These are phyloP conservation scores for Bisporella sp. DNA, from an alignment of 2,329 filamentous ascomycete genomes.

Conservation along the genomic window DNA sequence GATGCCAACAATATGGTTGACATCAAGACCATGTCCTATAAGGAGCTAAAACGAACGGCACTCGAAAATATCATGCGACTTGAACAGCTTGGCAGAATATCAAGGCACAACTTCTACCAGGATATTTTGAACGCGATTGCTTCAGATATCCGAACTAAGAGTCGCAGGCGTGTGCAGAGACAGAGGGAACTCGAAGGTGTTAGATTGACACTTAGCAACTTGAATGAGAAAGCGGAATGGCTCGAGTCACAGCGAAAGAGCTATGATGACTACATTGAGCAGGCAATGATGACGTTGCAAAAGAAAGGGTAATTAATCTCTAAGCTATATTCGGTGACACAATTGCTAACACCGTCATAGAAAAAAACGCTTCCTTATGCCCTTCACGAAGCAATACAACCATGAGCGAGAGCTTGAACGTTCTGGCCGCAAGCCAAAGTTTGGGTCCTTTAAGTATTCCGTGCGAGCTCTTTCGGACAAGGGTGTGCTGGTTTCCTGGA, in stretches of 20 bases:
- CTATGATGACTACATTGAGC: slow-evolving; percentile 99
- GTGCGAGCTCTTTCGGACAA: slow-evolving; percentile 84
- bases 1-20: slow-evolving; percentile 78
- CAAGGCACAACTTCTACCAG: slow-evolving; percentile 84
- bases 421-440: slow-evolving; percentile 89
- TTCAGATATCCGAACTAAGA: slow-evolving; percentile 94
- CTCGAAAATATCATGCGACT: slow-evolving; percentile 90
- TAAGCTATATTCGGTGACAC: background rate
- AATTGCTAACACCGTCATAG: slow-evolving; percentile 31
- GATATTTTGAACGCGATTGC: slow-evolving; percentile 97
- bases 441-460: slow-evolving; percentile 96
- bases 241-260: slow-evolving; percentile 93
- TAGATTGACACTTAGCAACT: slow-evolving; percentile 63
- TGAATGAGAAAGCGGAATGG: slow-evolving; percentile 83
- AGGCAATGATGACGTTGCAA: slow-evolving; percentile 93
- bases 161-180: slow-evolving; percentile 82
- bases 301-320: slow-evolving; percentile 68
- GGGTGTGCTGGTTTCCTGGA: slow-evolving; percentile 89
- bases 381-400: slow-evolving; percentile 98
- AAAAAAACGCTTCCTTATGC: slow-evolving; percentile 88
- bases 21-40: slow-evolving; percentile 82
- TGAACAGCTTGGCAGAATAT: slow-evolving; percentile 82
- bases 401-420: slow-evolving; percentile 94
- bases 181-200: slow-evolving; percentile 86
- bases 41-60: slow-evolving; percentile 85